These are phyloP conservation scores for Prunella vulgaris DNA, from an alignment of 257 asterid species.

Conservation along the genomic window DNA sequence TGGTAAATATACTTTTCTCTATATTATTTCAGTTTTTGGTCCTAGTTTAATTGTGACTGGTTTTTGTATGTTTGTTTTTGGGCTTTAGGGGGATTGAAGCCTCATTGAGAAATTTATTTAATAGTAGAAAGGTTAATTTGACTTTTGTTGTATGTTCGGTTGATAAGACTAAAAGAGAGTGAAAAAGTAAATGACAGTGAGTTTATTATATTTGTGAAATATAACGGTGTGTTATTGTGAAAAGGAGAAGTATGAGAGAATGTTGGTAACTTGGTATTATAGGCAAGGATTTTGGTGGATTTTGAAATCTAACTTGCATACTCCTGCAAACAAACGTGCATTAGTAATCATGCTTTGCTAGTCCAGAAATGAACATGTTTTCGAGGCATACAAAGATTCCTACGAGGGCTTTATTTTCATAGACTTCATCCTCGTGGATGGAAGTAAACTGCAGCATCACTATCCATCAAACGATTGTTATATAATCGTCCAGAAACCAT, in stretches of 20 bases:
- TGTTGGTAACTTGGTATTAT: neutral
- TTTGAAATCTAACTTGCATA: neutral
- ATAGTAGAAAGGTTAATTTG: neutral
- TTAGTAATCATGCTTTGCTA: too few species aligned
- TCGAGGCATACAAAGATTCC: too few species aligned
- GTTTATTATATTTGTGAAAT: neutral
- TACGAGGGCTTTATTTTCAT: neutral
- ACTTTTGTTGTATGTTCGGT: neutral
- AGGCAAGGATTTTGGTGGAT: neutral
- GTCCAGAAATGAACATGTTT: too few species aligned
- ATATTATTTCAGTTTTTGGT: neutral
- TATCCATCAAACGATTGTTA: constrained; percentile 6
- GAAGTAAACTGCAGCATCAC: constrained; percentile 3
- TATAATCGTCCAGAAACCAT: neutral
- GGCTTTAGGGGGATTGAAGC: neutral
- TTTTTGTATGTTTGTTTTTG: neutral
- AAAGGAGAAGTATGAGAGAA: neutral
- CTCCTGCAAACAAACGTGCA: too few species aligned
- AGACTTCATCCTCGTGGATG: neutral
- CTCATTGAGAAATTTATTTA: too few species aligned
- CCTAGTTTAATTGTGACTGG: constrained; percentile 1
- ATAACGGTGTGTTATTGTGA: neutral
- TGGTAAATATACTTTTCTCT: constrained; percentile 35
- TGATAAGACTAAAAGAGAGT: neutral
- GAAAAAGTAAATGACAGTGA: neutral